A percentile compares a stretch with the other conserved stretches of the same genome.
These are phyloP conservation scores for Heterobasidion parviporum DNA, from an alignment of 1,284 basidiomycete species.

Conservation along the genomic window DNA sequence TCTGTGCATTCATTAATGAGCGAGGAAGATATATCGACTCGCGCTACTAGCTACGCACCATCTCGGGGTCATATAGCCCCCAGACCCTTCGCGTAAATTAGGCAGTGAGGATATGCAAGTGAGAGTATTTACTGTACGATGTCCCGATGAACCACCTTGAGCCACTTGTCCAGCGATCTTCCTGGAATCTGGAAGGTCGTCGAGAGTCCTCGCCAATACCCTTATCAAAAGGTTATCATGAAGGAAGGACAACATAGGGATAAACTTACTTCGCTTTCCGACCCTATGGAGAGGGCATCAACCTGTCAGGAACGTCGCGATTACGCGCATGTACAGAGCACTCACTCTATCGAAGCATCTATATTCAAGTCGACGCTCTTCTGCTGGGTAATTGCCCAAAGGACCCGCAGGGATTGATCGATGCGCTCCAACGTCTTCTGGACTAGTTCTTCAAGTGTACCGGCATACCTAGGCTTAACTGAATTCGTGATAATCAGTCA, in stretches of 20 bases:
- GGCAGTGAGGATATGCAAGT: background rate
- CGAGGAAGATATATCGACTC: background rate
- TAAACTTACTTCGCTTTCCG: background rate
- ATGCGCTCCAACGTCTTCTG: background rate
- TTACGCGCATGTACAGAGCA: background rate
- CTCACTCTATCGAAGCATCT: background rate
- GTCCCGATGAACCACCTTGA: background rate
- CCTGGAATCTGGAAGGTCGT: background rate
- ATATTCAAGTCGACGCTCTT: background rate
- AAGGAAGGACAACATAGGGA: background rate
- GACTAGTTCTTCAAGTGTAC: background rate
- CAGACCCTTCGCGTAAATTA: background rate
- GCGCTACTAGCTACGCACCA: background rate
- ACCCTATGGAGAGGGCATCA: background rate
- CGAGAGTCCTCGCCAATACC: background rate
- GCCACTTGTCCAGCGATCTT: background rate
- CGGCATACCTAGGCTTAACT: background rate
- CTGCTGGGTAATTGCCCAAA: background rate
- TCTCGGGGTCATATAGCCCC: background rate
- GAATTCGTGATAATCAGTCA: background rate
- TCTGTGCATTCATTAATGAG: background rate
- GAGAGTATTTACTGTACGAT: background rate
- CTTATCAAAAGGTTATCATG: background rate
- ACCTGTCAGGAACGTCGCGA: background rate
- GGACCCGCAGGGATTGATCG: background rate